phyloP scores from a whole-genome alignment of 2,329 filamentous ascomycete species.

The Neofusicoccum sp. region DNA sequence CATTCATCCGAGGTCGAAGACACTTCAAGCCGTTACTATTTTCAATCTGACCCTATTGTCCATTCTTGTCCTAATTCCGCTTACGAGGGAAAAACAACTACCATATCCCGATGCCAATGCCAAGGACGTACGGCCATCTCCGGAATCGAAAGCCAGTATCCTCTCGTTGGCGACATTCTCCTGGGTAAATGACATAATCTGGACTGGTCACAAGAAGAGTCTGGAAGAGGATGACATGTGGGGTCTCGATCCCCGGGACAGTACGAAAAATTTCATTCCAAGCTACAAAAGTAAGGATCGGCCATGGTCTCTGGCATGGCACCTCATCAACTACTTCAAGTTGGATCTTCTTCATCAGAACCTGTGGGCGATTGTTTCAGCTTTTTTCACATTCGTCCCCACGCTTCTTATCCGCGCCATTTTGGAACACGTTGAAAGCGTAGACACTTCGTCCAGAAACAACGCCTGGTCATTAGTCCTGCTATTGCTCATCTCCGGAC shows the following conservation, averaged over 20 bases:
- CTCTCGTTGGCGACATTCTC: conserved; percentile 85
- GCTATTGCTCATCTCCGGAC: conserved; percentile 79
- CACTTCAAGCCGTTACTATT: conserved; percentile 67
- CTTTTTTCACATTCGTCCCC: conserved; percentile 85
- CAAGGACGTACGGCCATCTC: conserved; percentile 75
- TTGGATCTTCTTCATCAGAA: conserved; percentile 74
- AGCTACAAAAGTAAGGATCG: conserved; percentile 86
- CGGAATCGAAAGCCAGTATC: conserved; percentile 83
- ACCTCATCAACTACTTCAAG: conserved; percentile 84
- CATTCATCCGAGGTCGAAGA: conserved; percentile 70
- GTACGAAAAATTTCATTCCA: conserved; percentile 76
- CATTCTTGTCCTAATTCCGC: conserved; percentile 72
- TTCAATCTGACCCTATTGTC: conserved; percentile 75
- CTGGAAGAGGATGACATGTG: conserved; percentile 85
- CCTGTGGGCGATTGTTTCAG: conserved; percentile 77
- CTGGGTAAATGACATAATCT: conserved; percentile 90
- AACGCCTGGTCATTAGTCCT: conserved; percentile 97
- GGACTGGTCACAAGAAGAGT: conserved; percentile 82
- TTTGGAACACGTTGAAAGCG: conserved; percentile 86
- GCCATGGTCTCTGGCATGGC: conserved; percentile 75
- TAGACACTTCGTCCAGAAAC: conserved; percentile 72
- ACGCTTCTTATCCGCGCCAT: conserved; percentile 90
- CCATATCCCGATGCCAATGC: conserved; percentile 86
- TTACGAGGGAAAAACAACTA: conserved; percentile 90
- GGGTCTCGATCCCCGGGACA: conserved; percentile 87